Conservation (phyloP, 2,329 filamentous ascomycete species). For the Neopestalotiopsis sp. region DNA sequence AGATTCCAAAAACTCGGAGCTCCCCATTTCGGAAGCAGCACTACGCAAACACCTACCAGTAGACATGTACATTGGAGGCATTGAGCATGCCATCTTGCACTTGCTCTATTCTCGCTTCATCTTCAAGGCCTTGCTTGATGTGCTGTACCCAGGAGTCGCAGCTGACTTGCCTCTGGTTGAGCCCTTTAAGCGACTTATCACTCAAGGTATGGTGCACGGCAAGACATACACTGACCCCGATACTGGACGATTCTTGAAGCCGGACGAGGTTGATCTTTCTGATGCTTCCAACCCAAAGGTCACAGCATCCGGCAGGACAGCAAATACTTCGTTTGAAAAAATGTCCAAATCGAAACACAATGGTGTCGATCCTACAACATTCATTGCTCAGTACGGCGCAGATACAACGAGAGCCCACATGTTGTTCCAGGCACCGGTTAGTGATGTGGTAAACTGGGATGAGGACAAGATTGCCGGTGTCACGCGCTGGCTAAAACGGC, state of each 20-base stretch:
- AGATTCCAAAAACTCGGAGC: conserved; percentile 68
- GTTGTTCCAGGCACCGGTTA: conserved; percentile 85
- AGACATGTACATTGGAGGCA: conserved; percentile 86
- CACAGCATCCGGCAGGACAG: conserved; percentile 60
- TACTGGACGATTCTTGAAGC: conserved; percentile 77
- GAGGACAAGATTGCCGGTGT: conserved; percentile 81
- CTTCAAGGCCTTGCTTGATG: conserved; percentile 79
- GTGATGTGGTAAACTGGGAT: conserved; percentile 87
- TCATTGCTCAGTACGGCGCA: conserved; percentile 77
- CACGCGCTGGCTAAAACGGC: conserved; percentile 76
- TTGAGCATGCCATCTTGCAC: conserved; percentile 91
- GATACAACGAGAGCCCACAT: conserved; percentile 87
- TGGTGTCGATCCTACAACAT: conserved; percentile 79
- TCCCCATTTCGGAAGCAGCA: conserved; percentile 65
- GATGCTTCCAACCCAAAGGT: conserved; percentile 63
- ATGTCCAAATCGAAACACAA: conserved; percentile 98
- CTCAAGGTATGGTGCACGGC: conserved; percentile 93
- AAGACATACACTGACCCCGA: conserved; percentile 78
- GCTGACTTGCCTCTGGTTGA: conserved; percentile 53
- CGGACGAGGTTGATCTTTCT: conserved; percentile 72
- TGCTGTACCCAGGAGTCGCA: conserved; percentile 43
- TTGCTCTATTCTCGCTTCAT: conserved; percentile 89
- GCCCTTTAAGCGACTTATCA: conserved; percentile 82
- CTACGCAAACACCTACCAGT: conserved; percentile 70
- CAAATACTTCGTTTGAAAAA: conserved; percentile 78